phyloP scores from a whole-genome alignment of 1,284 basidiomycete species.

The Ustilago cynodontis region DNA sequence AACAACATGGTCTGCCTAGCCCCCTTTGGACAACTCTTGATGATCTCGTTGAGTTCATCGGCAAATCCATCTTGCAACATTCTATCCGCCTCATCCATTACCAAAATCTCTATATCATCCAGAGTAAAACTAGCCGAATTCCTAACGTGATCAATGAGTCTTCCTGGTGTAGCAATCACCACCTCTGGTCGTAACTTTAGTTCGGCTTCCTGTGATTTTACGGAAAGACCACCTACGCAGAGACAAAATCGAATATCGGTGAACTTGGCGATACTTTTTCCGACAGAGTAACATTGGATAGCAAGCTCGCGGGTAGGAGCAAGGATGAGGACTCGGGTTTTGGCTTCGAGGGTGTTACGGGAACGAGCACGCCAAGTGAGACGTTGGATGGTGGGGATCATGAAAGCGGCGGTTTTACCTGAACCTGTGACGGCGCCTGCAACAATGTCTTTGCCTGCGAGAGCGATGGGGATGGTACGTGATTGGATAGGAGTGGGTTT shows the following conservation, averaged over 20 bases:
- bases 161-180: constrained; percentile 97
- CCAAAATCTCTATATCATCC: constrained; percentile 95
- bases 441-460: constrained; percentile 95
- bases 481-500: constrained; percentile 96
- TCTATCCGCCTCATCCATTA: constrained; percentile 99
- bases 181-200: constrained; percentile 95
- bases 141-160: constrained; percentile 94
- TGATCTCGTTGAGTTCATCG: constrained; percentile 91
- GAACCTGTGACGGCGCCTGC: constrained; percentile 95
- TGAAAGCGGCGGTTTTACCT: constrained; percentile 99
- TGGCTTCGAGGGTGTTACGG: constrained; percentile 90
- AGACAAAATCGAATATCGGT: constrained; percentile 93
- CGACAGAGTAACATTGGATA: constrained; percentile 95
- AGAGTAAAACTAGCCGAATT: constrained; percentile 95
- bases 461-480: constrained; percentile 97
- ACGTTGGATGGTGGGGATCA: constrained; percentile 96
- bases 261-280: constrained; percentile 88
- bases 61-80: constrained; percentile 99
- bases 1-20: constrained; percentile 79
- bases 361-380: constrained; percentile 86
- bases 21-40: constrained; percentile 83
- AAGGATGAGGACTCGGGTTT: constrained; percentile 91
- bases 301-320: constrained; percentile 97
- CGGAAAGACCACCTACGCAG: constrained; percentile 91
- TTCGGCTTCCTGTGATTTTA: constrained; percentile 97